Evolutionary conservation across 116 monocot species (phyloP), one percentile per base, ranked within the genome.

Genomic region (Iris pallida): DNA sequence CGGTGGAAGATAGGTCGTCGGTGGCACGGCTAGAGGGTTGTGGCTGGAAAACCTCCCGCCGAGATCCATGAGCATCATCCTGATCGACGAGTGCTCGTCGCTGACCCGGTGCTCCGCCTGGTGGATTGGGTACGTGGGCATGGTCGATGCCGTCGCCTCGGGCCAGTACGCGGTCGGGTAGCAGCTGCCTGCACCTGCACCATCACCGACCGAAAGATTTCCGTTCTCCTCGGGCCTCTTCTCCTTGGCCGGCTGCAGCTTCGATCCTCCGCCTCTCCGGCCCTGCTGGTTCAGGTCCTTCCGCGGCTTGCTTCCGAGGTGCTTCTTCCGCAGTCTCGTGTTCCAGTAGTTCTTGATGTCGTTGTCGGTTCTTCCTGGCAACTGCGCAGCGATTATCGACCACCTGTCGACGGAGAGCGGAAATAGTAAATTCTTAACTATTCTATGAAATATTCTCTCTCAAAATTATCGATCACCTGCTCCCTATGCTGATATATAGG

Each of bases 331-430:
- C 41, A 82, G 68, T 59, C 73, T 77, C 13, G 82, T 82, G 52
- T 82, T 82, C 82, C 82, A 82, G 65, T 82, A 73, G 57, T 82
- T 82, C 77, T 82, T 82, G 64, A 82, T 73, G 42, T 82, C 82
- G 58, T 82, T 82, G 42, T 82, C 82, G 11, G 82, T 82, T 59
- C 82, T 63, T 46, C 82, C 82, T 0, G 82, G 82, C 59, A 82
- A 65, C 55, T 82, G 82, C 8, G 77, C 63, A 0, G 82, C 82
- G 17, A 82, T 82, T 30, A 82, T 47, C 6, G 82, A 82, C 82
- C 82, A 82, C 77, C 82, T 82, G 53, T 9, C 5, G 7, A 48
- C 9, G 47, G 7, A 9, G 7, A 9, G 7, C 5, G 47, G 5
- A 48, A 6, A 5, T 6, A 48, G 9, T 48, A 6, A 48, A 51